Evolutionary conservation across 73 alveolate species (phyloP).

Genomic region (Vitrella brassicaformis): DNA sequence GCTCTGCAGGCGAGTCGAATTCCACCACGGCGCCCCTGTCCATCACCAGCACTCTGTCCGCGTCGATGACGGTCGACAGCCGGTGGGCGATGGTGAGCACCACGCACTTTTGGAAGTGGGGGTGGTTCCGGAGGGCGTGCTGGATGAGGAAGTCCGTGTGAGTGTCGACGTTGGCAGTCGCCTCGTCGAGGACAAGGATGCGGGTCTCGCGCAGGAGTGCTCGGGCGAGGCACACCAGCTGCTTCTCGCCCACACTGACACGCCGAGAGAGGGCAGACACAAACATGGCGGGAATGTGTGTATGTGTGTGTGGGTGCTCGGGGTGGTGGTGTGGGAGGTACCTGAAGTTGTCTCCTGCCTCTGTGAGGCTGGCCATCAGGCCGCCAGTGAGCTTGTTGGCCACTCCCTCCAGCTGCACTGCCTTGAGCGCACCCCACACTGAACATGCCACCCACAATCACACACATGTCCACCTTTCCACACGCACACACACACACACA

Average conservation of each 20-base stretch:
- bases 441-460: no score
- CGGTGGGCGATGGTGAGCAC: conserved; percentile 58
- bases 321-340: no score
- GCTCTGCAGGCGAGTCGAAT: conserved; percentile 38
- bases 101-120: conserved; percentile 33
- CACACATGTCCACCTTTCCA: no score
- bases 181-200: conserved; percentile 43
- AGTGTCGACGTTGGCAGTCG: conserved; percentile 45
- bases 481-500: no score
- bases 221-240: conserved; percentile 20
- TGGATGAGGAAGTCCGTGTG: conserved; percentile 45
- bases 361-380: no score
- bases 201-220: conserved; percentile 4
- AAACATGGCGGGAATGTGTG: no score
- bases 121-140: conserved; percentile 27
- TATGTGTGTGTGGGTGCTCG: no score
- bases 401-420: no score
- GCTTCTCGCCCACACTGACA: conserved; percentile 28
- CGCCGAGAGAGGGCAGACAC: no score
- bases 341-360: no score
- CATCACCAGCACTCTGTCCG: conserved; percentile 49
- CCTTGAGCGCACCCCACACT: no score
- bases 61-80: conserved; percentile 39
- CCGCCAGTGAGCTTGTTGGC: no score
- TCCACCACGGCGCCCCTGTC: conserved; percentile 42